These are phyloP conservation scores for Camellia sinensis DNA, from an alignment of 148 eudicot genomes.

Conservation along the genomic window DNA sequence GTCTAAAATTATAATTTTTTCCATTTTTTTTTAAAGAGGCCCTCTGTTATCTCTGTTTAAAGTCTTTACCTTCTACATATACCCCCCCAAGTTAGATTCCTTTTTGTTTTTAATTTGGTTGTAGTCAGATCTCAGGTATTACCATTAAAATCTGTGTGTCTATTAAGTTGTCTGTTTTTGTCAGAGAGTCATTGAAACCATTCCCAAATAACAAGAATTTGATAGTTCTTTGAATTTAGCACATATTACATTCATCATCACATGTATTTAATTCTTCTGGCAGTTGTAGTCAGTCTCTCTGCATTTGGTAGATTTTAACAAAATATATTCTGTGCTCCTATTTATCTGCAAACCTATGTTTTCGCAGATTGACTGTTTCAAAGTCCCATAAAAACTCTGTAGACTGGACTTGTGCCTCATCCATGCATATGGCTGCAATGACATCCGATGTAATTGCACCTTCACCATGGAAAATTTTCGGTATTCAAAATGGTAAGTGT, in stretches of 20 bases:
- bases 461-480: constrained; percentile 71
- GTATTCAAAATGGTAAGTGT: constrained; percentile 59
- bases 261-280: not conserved
- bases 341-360: not conserved
- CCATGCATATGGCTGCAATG: constrained; percentile 52
- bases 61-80: not conserved
- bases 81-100: not conserved
- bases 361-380: constrained; percentile 42
- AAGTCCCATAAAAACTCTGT: constrained; percentile 37
- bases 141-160: not conserved
- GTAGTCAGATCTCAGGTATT: not conserved
- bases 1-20: not conserved
- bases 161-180: not conserved
- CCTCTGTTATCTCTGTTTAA: not conserved
- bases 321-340: not conserved
- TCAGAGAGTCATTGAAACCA: not conserved
- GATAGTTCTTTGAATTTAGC: not conserved
- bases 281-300: not conserved
- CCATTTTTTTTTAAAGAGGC: not conserved
- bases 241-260: not conserved
- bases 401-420: constrained; percentile 41
- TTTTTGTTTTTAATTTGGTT: not conserved
- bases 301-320: not conserved
- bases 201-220: not conserved
- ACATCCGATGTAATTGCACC: constrained; percentile 69